Evolutionary conservation across 2,329 filamentous ascomycete genomes (phyloP).

Genomic region (Colletotrichum trifolii): DNA sequence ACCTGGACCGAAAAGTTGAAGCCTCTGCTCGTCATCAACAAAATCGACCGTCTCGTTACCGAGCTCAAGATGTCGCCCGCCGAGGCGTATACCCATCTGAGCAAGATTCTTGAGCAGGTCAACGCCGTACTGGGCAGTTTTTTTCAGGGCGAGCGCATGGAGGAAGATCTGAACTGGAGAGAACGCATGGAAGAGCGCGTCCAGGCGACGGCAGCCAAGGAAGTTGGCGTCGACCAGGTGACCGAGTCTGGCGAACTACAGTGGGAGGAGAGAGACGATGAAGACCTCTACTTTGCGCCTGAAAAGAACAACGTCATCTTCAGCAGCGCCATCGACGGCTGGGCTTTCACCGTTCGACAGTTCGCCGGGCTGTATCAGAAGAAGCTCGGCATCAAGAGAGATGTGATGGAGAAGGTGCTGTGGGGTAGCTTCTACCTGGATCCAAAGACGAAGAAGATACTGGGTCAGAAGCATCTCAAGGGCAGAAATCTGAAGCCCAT

Average conservation of each 20-base stretch:
- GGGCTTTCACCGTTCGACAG: constrained; percentile 96
- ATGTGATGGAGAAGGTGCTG: constrained; percentile 88
- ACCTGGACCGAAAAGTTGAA: constrained; percentile 96
- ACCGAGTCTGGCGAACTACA: constrained; percentile 69
- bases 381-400: constrained; percentile 94
- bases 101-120: constrained; percentile 91
- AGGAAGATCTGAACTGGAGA: constrained; percentile 95
- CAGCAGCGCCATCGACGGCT: constrained; percentile 97
- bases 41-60: constrained; percentile 94
- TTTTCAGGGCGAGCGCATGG: constrained; percentile 98
- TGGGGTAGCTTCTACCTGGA: constrained; percentile 98
- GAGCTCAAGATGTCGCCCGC: constrained; percentile 92
- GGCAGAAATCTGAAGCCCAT: constrained; percentile 92
- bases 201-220: constrained; percentile 60
- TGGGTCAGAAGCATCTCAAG: constrained; percentile 92
- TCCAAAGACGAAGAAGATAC: constrained; percentile 93
- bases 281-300: constrained; percentile 97
- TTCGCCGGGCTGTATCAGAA: constrained; percentile 95
- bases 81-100: constrained; percentile 91
- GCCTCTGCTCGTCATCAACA: constrained; percentile 95
- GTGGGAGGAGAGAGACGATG: constrained; percentile 93
- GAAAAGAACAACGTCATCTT: constrained; percentile 99
- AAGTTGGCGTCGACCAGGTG: constrained; percentile 51
- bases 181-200: constrained; percentile 90
- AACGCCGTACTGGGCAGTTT: constrained; percentile 98